phyloP scores from a whole-genome alignment of 1,284 basidiomycete species.

The Trichosporon ovoides region DNA sequence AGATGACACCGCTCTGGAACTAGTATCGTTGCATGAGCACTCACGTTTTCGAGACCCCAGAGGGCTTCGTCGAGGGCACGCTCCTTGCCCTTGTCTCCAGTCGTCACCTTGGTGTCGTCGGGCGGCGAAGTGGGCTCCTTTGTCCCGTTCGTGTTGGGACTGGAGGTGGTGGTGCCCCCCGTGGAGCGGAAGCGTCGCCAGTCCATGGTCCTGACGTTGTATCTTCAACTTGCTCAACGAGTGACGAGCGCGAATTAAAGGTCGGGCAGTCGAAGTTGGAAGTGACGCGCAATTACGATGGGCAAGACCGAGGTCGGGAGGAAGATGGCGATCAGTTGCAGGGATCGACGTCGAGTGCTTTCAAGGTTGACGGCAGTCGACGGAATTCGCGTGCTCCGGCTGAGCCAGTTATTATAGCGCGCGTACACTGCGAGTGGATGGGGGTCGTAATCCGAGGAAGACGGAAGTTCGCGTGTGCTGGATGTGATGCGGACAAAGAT shows the following conservation, averaged over 20 bases:
- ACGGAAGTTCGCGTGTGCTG: too few species aligned
- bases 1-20: slow-evolving; percentile 6
- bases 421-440: too few species aligned
- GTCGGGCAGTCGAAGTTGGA: background rate
- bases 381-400: too few species aligned
- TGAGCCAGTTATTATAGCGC: too few species aligned
- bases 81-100: slow-evolving; percentile 23
- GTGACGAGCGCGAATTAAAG: background rate
- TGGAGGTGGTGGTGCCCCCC: slow-evolving; percentile 8
- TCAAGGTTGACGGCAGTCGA: too few species aligned
- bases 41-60: slow-evolving; percentile 88
- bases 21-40: slow-evolving; percentile 40
- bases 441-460: too few species aligned
- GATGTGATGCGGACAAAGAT: too few species aligned
- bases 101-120: background rate
- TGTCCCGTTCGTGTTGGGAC: slow-evolving; percentile 1
- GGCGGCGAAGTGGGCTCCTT: slow-evolving; percentile 3
- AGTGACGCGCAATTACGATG: background rate
- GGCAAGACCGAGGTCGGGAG: background rate
- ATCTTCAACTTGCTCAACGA: background rate
- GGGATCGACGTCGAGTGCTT: too few species aligned
- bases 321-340: too few species aligned
- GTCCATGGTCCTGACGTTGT: slow-evolving; percentile 13
- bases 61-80: slow-evolving; percentile 44
- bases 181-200: slow-evolving; percentile 19